Percentiles rank a stretch among this genome's conserved stretches.
Evolutionary conservation across 2,329 filamentous ascomycete species (phyloP).

Genomic region (Diplocarpon mali): DNA sequence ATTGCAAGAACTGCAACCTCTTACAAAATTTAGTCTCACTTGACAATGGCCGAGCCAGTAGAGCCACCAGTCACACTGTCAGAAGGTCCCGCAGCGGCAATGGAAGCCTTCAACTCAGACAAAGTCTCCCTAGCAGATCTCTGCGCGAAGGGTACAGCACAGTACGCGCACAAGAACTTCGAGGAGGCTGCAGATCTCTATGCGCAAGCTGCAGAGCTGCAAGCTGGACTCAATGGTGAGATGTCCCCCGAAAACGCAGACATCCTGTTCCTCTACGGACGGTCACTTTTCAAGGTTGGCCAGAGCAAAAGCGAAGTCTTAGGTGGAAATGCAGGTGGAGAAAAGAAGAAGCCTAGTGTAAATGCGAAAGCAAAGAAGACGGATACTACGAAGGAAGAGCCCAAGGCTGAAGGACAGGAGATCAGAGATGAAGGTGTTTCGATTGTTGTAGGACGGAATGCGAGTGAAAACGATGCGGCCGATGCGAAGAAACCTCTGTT

Average conservation of each 20-base stretch:
- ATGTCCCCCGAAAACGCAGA: constrained; percentile 85
- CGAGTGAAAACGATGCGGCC: constrained; percentile 27
- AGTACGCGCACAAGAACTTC: constrained; percentile 86
- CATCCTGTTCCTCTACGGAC: constrained; percentile 87
- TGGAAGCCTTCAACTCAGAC: constrained; percentile 24
- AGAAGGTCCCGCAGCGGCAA: constrained; percentile 17
- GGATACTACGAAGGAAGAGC: constrained; percentile 26
- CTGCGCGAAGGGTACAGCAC: constrained; percentile 64
- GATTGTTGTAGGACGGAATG: constrained; percentile 26
- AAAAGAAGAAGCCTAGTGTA: constrained; percentile 37
- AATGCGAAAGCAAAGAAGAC: constrained; percentile 31
- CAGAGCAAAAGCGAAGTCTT: constrained; percentile 91
- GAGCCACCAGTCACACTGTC: constrained; percentile 17
- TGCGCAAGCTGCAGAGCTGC: constrained; percentile 78
- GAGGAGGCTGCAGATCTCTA: constrained; percentile 77
- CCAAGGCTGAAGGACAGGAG: constrained; percentile 29
- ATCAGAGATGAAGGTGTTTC: constrained; percentile 37
- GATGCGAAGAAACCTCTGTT: constrained; percentile 65
- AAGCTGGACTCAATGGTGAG: constrained; percentile 86
- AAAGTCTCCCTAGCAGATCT: constrained; percentile 66
- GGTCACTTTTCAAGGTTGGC: constrained; percentile 86
- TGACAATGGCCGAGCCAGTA: constrained; percentile 23
- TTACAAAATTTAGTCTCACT: not conserved
- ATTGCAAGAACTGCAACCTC: no score
- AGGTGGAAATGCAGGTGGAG: constrained; percentile 61